Conservation (phyloP, 768 basidiomycete species). For the Leccinum truebloodii region DNA sequence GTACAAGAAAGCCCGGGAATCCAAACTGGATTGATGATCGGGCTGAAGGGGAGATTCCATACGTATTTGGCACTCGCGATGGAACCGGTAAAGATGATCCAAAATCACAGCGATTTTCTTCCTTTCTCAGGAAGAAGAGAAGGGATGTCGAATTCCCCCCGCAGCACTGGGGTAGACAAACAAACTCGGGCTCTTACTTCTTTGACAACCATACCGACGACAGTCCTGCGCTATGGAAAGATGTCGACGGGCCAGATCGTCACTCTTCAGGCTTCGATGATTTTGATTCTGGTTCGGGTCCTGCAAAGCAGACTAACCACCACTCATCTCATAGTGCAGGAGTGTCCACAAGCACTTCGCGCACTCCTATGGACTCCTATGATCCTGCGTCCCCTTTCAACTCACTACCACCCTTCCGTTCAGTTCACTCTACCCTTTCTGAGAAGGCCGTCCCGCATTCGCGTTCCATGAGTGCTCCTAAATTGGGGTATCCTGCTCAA, state of each 20-base stretch:
- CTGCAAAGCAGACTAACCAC: conserved; percentile 32
- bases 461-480: conserved; percentile 37
- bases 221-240: conserved; percentile 31
- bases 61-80: conserved; percentile 49
- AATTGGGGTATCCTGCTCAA: conserved; percentile 16
- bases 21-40: conserved; percentile 68
- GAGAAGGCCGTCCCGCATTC: conserved; percentile 34
- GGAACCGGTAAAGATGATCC: conserved; percentile 33
- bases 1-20: conserved; percentile 68
- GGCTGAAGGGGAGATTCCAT: conserved; percentile 40
- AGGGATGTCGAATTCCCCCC: conserved; percentile 60
- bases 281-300: conserved; percentile 46
- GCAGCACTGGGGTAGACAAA: conserved; percentile 54
- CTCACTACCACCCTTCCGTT: conserved; percentile 35
- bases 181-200: conserved; percentile 59
- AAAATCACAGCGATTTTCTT: conserved; percentile 33
- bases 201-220: conserved; percentile 26
- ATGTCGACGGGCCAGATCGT: conserved; percentile 21
- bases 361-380: conserved; percentile 28
- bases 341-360: conserved; percentile 4
- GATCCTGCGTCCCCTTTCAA: conserved; percentile 38
- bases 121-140: conserved; percentile 44
- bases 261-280: conserved; percentile 38
- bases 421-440: conserved; percentile 34
- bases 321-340: conserved; percentile 22